A percentile compares a stretch with the other conserved stretches of the same genome.
Conservation (phyloP, 1,284 basidiomycete species). For the Ustilago vetiveriae region DNA sequence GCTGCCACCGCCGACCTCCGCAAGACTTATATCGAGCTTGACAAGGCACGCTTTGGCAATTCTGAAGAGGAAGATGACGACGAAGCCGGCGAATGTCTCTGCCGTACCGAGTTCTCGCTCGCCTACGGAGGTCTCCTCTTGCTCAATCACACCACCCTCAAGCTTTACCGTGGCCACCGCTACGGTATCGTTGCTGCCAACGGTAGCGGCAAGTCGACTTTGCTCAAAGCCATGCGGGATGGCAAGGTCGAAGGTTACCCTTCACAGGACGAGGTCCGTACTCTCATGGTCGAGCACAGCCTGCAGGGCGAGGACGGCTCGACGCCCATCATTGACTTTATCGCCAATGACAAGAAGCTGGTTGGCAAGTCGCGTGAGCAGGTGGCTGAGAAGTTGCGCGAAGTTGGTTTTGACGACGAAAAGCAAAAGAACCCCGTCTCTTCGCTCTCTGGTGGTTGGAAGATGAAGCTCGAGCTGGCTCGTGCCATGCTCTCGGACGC, state of each 20-base stretch:
- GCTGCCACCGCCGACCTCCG: conserved; percentile 57
- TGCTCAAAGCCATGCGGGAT: conserved; percentile 93
- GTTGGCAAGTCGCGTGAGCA: conserved; percentile 58
- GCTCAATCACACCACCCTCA: conserved; percentile 92
- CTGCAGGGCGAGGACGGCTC: conserved; percentile 90
- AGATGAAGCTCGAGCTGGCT: conserved; percentile 92
- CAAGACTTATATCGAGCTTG: conserved; percentile 57
- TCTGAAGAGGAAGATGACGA: conserved; percentile 76
- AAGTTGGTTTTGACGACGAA: conserved; percentile 82
- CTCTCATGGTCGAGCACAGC: conserved; percentile 95
- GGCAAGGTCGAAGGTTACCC: conserved; percentile 95
- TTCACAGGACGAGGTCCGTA: conserved; percentile 83
- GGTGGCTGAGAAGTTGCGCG: conserved; percentile 54
- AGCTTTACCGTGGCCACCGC: conserved; percentile 82
- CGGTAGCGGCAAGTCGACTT: conserved; percentile 94
- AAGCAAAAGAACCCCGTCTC: conserved; percentile 87
- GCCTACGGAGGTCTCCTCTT: conserved; percentile 95
- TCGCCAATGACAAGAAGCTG: conserved; percentile 76
- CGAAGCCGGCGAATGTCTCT: conserved; percentile 75
- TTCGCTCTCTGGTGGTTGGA: conserved; percentile 96
- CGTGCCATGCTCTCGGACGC: conserved; percentile 70
- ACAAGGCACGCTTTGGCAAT: conserved; percentile 63
- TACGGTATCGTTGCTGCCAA: conserved; percentile 97
- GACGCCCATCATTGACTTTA: conserved; percentile 84
- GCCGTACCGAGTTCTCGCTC: conserved; percentile 91